These are phyloP conservation scores for Fusarium aywerte DNA, from an alignment of 2,329 filamentous ascomycete species.

Conservation along the genomic window DNA sequence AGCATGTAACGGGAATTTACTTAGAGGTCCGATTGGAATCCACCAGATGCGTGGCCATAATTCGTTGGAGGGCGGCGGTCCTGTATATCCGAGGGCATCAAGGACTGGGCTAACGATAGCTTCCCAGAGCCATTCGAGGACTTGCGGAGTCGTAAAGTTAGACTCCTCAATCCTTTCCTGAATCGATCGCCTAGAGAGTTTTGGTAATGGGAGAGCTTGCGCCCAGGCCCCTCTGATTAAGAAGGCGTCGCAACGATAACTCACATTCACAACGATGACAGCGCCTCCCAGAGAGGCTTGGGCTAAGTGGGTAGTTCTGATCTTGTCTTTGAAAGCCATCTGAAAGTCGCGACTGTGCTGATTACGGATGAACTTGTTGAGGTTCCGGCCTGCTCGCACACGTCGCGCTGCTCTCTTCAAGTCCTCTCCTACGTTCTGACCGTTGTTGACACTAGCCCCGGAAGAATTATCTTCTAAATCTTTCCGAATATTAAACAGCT, in stretches of 20 bases:
- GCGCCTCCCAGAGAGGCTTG: neutral
- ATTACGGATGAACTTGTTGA: neutral
- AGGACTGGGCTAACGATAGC: neutral
- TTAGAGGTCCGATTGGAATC: neutral
- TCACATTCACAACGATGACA: neutral
- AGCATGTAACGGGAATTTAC: neutral
- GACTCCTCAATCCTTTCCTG: neutral
- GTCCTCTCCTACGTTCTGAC: neutral
- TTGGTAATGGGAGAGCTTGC: neutral
- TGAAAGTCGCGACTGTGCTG: neutral
- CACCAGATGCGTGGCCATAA: neutral
- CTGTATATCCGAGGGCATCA: neutral
- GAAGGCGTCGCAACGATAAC: neutral
- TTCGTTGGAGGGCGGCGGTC: neutral
- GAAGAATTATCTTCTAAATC: neutral
- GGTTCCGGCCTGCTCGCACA: neutral
- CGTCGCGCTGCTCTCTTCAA: neutral
- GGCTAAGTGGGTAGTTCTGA: neutral
- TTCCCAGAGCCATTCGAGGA: neutral
- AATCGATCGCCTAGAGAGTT: neutral
- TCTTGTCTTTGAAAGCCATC: neutral
- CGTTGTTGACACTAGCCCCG: neutral
- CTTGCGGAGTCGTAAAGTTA: neutral
- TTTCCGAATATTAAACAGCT: neutral
- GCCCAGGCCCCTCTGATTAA: neutral